A percentile compares a stretch with the other conserved stretches of the same genome.
Evolutionary conservation across 1,284 basidiomycete species (phyloP).

Genomic region (Melampsora larici-populina): DNA sequence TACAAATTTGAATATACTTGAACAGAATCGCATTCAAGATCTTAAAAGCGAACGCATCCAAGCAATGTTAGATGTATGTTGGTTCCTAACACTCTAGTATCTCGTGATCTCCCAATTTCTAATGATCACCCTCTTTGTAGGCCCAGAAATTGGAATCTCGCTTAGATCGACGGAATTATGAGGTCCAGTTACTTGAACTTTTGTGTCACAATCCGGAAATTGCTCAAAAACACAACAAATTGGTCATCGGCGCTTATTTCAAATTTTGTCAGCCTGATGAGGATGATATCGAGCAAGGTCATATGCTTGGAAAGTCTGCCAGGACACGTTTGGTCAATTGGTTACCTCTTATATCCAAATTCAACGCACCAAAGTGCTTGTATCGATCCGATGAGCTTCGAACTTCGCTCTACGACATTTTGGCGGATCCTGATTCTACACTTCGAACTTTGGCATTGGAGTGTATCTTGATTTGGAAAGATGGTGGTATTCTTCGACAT

Average conservation of each 20-base stretch:
- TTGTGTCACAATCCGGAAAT: conserved; percentile 67
- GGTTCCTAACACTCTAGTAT: conserved; percentile 60
- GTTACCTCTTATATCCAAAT: conserved; percentile 82
- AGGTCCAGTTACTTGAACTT: conserved; percentile 70
- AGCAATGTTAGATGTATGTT: conserved; percentile 65
- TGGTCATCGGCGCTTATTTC: conserved; percentile 75
- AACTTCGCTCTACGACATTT: conserved; percentile 67
- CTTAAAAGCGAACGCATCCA: conserved; percentile 55
- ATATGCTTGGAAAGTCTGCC: conserved; percentile 56
- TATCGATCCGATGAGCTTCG: conserved; percentile 68
- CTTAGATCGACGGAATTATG: conserved; percentile 72
- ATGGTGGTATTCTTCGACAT: conserved; percentile 65
- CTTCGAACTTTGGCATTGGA: conserved; percentile 74
- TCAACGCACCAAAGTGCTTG: conserved; percentile 83
- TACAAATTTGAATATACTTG: conserved; percentile 33
- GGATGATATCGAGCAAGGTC: conserved; percentile 54
- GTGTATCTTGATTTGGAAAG: conserved; percentile 81
- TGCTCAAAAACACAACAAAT: conserved; percentile 77
- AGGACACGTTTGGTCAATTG: conserved; percentile 65
- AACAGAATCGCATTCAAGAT: conserved; percentile 21
- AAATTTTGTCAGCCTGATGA: conserved; percentile 54
- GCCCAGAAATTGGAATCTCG: conserved; percentile 64
- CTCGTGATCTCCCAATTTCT: neutral
- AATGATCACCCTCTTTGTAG: conserved; percentile 54
- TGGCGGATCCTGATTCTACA: conserved; percentile 77